phyloP scores from a whole-genome alignment of 2,329 filamentous ascomycete genomes.

The Sarocladium kiliense region DNA sequence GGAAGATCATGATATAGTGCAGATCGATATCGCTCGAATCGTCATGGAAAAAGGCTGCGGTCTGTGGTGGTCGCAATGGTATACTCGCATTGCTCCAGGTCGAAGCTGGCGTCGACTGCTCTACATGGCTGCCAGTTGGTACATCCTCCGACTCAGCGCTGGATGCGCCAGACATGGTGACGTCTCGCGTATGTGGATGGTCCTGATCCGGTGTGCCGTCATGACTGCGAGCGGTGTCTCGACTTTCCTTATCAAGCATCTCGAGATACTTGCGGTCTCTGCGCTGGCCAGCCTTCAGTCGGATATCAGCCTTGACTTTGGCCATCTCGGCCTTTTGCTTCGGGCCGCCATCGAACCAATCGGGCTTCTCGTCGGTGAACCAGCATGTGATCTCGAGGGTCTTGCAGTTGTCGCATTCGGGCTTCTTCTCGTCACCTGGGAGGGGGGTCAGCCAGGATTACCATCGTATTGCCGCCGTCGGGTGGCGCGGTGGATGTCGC shows the following conservation, averaged over 20 bases:
- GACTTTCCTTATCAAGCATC: constrained; percentile 25
- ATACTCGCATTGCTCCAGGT: constrained; percentile 22
- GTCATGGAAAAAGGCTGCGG: constrained; percentile 11
- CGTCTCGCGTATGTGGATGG: constrained; percentile 1
- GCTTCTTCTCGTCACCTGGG: constrained; percentile 39
- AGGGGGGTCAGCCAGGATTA: background rate
- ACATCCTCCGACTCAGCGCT: constrained; percentile 1
- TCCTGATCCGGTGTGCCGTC: background rate
- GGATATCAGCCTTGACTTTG: constrained; percentile 52
- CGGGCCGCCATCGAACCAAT: constrained; percentile 51
- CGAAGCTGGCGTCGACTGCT: constrained; percentile 9
- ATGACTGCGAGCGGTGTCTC: background rate
- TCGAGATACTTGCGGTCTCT: constrained; percentile 45
- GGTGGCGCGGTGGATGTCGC: too few relatives aligned
- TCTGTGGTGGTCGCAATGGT: constrained; percentile 4
- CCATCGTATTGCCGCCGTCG: background rate
- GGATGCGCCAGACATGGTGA: constrained; percentile 17
- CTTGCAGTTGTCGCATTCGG: constrained; percentile 45
- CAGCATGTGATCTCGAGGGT: constrained; percentile 52
- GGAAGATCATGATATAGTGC: constrained; percentile 51
- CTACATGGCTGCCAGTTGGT: background rate
- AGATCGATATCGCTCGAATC: constrained; percentile 24
- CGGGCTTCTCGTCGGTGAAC: constrained; percentile 46
- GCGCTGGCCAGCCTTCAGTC: constrained; percentile 44
- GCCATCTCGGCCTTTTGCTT: constrained; percentile 47